Percentiles rank a stretch among this genome's conserved stretches.
phyloP scores from a whole-genome alignment of 768 basidiomycete genomes.

The Phlegmacium glaucopus region DNA sequence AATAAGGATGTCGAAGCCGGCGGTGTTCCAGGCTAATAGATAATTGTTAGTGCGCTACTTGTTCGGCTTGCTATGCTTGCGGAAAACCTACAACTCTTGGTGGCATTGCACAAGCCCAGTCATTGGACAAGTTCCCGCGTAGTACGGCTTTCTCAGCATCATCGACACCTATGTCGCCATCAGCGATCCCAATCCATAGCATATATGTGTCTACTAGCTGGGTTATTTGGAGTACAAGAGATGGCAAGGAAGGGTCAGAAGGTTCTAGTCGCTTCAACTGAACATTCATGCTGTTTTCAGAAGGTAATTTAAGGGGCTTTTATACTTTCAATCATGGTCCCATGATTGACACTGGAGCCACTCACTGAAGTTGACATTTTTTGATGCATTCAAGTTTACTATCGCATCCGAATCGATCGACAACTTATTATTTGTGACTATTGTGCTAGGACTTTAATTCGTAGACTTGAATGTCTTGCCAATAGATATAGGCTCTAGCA shows the following conservation, averaged over 20 bases:
- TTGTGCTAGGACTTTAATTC: neutral
- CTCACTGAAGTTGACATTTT: neutral
- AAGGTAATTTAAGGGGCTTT: neutral
- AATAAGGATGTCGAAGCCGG: conserved; percentile 61
- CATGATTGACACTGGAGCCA: conserved; percentile 8
- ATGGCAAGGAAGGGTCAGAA: conserved; percentile 48
- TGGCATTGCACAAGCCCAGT: conserved; percentile 88
- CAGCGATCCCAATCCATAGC: conserved; percentile 75
- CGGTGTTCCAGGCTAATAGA: conserved; percentile 28
- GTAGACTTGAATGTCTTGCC: neutral
- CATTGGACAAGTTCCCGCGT: conserved; percentile 58
- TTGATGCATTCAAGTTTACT: neutral
- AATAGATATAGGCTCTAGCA: too few species aligned
- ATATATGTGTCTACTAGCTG: conserved; percentile 71
- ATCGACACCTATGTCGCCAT: conserved; percentile 32
- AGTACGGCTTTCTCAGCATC: conserved; percentile 45
- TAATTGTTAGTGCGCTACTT: conserved; percentile 1
- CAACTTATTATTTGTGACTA: neutral
- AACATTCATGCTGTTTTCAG: conserved; percentile 26
- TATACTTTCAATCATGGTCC: too few species aligned
- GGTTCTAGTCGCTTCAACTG: conserved; percentile 47
- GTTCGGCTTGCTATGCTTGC: conserved; percentile 1
- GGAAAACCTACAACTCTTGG: conserved; percentile 32
- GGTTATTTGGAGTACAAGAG: conserved; percentile 65
- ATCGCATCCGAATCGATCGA: neutral